phyloP scores from a whole-genome alignment of 352 stramenopile genomes.

The Globisporangium ultimum region DNA sequence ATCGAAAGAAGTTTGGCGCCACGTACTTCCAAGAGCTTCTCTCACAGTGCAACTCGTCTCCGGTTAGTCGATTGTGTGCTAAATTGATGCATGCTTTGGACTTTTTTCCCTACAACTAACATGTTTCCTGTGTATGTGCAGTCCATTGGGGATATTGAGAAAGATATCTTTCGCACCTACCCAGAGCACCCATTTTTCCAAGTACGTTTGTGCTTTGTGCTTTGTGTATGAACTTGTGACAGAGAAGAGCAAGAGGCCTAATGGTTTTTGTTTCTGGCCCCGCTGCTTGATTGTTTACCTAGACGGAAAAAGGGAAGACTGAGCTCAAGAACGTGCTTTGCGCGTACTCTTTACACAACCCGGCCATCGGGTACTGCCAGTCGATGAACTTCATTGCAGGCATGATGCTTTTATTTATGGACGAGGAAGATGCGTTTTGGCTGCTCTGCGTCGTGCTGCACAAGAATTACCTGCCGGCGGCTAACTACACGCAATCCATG shows the following conservation, averaged over 20 bases:
- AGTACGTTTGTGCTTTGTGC: slow-evolving; percentile 1
- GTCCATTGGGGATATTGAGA: slow-evolving; percentile 55
- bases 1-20: slow-evolving; percentile 21
- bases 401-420: slow-evolving; percentile 65
- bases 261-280: no score
- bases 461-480: slow-evolving; percentile 48
- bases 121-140: slow-evolving; percentile 1
- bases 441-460: slow-evolving; percentile 70
- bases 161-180: slow-evolving; percentile 61
- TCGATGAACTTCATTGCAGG: slow-evolving; percentile 79
- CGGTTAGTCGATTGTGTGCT: slow-evolving; percentile 11
- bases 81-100: no score
- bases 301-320: slow-evolving; percentile 34
- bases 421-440: slow-evolving; percentile 80
- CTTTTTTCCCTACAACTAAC: neutral
- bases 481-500: slow-evolving; percentile 80
- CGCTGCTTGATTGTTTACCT: neutral
- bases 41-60: slow-evolving; percentile 16
- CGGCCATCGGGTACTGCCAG: slow-evolving; percentile 60
- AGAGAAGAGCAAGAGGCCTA: no score
- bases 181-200: slow-evolving; percentile 56
- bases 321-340: slow-evolving; percentile 55
- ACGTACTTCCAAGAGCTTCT: slow-evolving; percentile 33
- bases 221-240: no score
- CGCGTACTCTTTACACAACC: slow-evolving; percentile 59